Conservation (phyloP, 1,284 basidiomycete species). For the Rhizopogon hawkerae region DNA sequence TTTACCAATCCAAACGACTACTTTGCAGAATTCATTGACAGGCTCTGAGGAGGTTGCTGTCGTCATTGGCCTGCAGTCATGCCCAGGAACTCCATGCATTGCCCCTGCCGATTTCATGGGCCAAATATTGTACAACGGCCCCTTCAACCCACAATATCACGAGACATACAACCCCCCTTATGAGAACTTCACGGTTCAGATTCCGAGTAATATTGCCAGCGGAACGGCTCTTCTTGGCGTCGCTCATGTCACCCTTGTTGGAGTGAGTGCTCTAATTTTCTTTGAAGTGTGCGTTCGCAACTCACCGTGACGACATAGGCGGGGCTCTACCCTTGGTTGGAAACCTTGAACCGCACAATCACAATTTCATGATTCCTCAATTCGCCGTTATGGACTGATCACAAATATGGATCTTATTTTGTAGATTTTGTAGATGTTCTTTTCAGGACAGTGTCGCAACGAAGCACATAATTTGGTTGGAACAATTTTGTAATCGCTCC, state of each 20-base stretch:
- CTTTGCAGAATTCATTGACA: conserved; percentile 16
- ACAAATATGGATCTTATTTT: neutral
- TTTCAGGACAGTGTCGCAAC: neutral
- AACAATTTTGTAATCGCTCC: neutral
- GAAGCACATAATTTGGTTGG: neutral
- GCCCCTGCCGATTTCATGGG: conserved; percentile 15
- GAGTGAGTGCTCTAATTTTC: conserved; percentile 13
- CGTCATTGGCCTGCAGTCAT: conserved; percentile 24
- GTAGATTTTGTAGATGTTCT: no score
- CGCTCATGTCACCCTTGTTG: conserved; percentile 17
- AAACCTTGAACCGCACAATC: conserved; percentile 23
- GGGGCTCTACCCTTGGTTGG: conserved; percentile 13
- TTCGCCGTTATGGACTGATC: neutral
- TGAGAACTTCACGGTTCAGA: conserved; percentile 20
- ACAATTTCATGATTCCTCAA: conserved; percentile 12
- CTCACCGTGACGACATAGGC: conserved; percentile 11
- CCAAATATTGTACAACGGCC: conserved; percentile 21
- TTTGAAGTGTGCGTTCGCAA: no score
- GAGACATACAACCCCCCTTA: conserved; percentile 18
- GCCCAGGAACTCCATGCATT: conserved; percentile 12
- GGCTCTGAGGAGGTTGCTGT: conserved; percentile 23
- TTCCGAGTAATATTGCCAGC: conserved; percentile 7
- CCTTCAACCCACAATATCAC: conserved; percentile 16
- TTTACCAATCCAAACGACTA: neutral
- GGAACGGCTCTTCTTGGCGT: conserved; percentile 20